phyloP scores from a whole-genome alignment of 352 stramenopile genomes.

The Peronospora destructor region DNA sequence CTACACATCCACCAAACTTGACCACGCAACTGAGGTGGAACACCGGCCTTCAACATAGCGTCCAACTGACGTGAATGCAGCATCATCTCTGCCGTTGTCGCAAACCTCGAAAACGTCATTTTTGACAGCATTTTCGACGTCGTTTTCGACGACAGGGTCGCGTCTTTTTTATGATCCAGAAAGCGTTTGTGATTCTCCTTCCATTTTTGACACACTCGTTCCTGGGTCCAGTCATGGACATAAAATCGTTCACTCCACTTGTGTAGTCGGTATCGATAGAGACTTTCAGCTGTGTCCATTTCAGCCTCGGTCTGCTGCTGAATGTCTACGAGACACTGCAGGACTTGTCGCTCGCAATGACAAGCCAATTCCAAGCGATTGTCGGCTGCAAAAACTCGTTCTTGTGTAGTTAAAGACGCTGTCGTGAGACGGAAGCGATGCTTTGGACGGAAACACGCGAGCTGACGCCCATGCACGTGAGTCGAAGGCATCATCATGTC shows the following conservation, averaged over 20 bases:
- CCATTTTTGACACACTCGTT: conserved; percentile 63
- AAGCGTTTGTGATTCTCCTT: conserved; percentile 60
- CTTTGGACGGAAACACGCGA: conserved; percentile 61
- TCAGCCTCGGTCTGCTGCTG: conserved; percentile 10
- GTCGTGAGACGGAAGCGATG: conserved; percentile 36
- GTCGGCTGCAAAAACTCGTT: not conserved
- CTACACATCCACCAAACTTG: conserved; percentile 82
- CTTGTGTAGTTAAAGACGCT: conserved; percentile 1
- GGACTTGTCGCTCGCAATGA: conserved; percentile 38
- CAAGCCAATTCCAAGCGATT: conserved; percentile 27
- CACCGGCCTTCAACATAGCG: conserved; percentile 45
- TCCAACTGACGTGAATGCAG: conserved; percentile 61
- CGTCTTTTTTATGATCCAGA: conserved; percentile 11
- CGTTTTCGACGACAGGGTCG: conserved; percentile 15
- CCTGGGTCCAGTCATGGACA: conserved; percentile 43
- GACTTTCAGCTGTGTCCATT: conserved; percentile 20
- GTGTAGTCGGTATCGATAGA: conserved; percentile 26
- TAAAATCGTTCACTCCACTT: conserved; percentile 63
- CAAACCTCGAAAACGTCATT: conserved; percentile 41
- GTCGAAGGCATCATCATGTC: not conserved
- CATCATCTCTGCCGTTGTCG: conserved; percentile 43
- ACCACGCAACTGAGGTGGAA: conserved; percentile 59
- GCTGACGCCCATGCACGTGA: conserved; percentile 36
- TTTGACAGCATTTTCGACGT: conserved; percentile 35
- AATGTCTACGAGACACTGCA: conserved; percentile 32